phyloP scores from a whole-genome alignment of 2,329 filamentous ascomycete genomes.

The Drechslerella coelobrocha region DNA sequence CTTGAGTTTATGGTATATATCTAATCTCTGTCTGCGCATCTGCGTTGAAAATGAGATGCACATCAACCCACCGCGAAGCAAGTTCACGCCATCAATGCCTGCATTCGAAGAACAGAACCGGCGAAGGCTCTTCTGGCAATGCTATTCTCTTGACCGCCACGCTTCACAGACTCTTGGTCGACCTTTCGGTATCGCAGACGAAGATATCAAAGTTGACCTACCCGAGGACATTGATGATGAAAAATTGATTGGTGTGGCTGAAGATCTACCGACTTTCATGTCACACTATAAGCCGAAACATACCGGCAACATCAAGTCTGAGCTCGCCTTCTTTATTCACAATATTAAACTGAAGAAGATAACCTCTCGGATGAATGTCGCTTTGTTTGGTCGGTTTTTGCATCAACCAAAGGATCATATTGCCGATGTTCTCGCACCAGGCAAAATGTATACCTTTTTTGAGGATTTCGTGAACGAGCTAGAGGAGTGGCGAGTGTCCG shows the following conservation, averaged over 20 bases:
- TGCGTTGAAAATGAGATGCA: slow-evolving; percentile 51
- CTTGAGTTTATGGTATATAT: slow-evolving; percentile 50
- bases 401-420: slow-evolving; percentile 47
- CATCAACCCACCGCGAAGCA: slow-evolving; percentile 42
- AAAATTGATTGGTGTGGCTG: slow-evolving; percentile 46
- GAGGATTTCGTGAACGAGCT: slow-evolving; percentile 47
- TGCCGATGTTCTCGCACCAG: slow-evolving; percentile 39
- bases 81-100: slow-evolving; percentile 39
- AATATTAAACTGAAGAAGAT: slow-evolving; percentile 51
- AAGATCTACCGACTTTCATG: slow-evolving; percentile 48
- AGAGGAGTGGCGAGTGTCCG: slow-evolving; percentile 42
- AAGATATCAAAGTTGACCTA: slow-evolving; percentile 59
- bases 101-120: slow-evolving; percentile 58
- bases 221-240: slow-evolving; percentile 59
- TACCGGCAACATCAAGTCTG: slow-evolving; percentile 46
- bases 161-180: slow-evolving; percentile 59
- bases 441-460: slow-evolving; percentile 49
- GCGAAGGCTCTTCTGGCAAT: slow-evolving; percentile 60
- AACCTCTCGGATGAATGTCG: slow-evolving; percentile 47
- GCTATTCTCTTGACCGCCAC: slow-evolving; percentile 60
- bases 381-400: slow-evolving; percentile 40
- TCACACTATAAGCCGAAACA: slow-evolving; percentile 44
- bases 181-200: slow-evolving; percentile 59
- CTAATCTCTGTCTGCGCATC: slow-evolving; percentile 47
- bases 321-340: slow-evolving; percentile 49